Evolutionary conservation across 176 grass and related monocot genomes (phyloP), one percentile per base, ranked within the genome.

Genomic region (Cenchrus fungigraminus): DNA sequence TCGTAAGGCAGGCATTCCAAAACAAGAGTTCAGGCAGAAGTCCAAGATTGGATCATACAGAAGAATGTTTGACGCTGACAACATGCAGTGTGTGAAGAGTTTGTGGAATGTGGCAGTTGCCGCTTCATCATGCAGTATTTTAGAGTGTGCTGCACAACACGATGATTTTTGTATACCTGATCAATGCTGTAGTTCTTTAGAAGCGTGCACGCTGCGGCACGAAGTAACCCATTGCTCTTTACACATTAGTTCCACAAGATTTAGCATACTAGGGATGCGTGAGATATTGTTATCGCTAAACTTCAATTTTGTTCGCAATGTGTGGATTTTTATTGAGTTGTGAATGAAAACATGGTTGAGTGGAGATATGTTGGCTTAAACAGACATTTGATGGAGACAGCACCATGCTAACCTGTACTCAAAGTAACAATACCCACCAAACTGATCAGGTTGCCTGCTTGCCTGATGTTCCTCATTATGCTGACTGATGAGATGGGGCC

Each of bases 81-180:
- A 80, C 7, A 19, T 65, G 50, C 60, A 13, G 72, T 29, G 40
- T 19, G 49, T 42, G 50, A 32, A 13, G 72, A 45, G 40, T 20
- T 75, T 42, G 76, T 63, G 19, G 19, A 86, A 72, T 34, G 6
- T 40, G 58, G 56, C 42, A 59, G 0, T 65, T 64, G 84, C 57
- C 45, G 67, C 77, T 15, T 75, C 60, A 31, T 19, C 22, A 65
- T 80, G 77, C 84, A 12, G 20, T 20, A 29, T 45, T 79, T 57
- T 46, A 9, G n/a, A 57, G 20, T 42, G 52, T 57, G 29, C 12
- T 17, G 12, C 70, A 74, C 1, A 28, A 49, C 8, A 5, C 6
- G 6, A 20, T 57, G 1, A 32, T 42, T 57, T 76, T 57, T 54
- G 31, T n/a, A 7, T 20, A 20, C 53, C 10, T 34, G 14, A 57